phyloP scores from a whole-genome alignment of 1,139 yeast species.

The Debaryomyces udenii region DNA sequence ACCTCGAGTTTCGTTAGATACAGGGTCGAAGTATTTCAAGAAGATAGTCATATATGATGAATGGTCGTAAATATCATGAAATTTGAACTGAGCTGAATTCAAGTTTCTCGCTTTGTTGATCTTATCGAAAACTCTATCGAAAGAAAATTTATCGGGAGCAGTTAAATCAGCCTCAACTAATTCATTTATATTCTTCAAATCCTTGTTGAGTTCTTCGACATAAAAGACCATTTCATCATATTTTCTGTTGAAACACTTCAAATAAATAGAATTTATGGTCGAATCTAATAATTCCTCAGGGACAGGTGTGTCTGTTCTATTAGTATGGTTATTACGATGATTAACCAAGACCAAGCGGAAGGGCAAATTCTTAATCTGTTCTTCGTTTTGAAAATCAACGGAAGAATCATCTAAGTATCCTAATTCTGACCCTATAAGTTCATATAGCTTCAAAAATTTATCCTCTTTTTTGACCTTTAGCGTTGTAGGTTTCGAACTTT shows the following conservation, averaged over 20 bases:
- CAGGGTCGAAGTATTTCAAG: slow-evolving; percentile 69
- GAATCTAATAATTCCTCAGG: slow-evolving; percentile 34
- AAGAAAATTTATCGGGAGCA: slow-evolving; percentile 28
- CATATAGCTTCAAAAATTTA: slow-evolving; percentile 53
- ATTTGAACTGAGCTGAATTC: slow-evolving; percentile 14
- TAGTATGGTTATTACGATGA: slow-evolving; percentile 73
- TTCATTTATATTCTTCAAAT: slow-evolving; percentile 27
- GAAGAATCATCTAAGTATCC: slow-evolving; percentile 27
- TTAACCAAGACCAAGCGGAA: slow-evolving; percentile 68
- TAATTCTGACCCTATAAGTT: slow-evolving; percentile 50
- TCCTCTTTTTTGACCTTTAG: slow-evolving; percentile 63
- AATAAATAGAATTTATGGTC: slow-evolving; percentile 42
- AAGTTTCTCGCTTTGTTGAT: slow-evolving; percentile 17
- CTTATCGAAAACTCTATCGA: slow-evolving; percentile 25
- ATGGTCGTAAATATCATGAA: slow-evolving; percentile 27
- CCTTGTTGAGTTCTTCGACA: slow-evolving; percentile 47
- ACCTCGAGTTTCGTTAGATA: slow-evolving; percentile 58
- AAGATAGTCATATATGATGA: slow-evolving; percentile 55
- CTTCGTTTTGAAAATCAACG: slow-evolving; percentile 14
- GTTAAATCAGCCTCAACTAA: slow-evolving; percentile 11
- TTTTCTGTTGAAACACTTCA: slow-evolving; percentile 41
- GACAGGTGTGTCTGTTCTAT: slow-evolving; percentile 62
- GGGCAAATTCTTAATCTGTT: slow-evolving; percentile 29
- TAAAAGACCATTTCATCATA: slow-evolving; percentile 52
- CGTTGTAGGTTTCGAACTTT: slow-evolving; percentile 52